Evolutionary conservation across 2,329 filamentous ascomycete genomes (phyloP).

Genomic region (Botrytis squamosa): DNA sequence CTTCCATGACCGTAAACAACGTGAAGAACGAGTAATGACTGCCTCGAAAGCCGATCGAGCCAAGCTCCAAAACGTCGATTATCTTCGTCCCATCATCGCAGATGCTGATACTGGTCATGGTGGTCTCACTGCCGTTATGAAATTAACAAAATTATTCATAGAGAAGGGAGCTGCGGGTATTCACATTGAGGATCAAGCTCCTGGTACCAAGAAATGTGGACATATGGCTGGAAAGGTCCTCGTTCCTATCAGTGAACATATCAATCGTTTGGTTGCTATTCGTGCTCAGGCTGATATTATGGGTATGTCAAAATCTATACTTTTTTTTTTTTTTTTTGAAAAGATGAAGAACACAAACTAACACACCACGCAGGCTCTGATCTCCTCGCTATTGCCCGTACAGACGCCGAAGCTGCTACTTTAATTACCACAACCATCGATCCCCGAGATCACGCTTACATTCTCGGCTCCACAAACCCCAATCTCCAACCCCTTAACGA

Average conservation of each 20-base stretch:
- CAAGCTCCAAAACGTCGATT: constrained; percentile 80
- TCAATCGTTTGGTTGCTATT: constrained; percentile 95
- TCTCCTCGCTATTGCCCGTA: constrained; percentile 86
- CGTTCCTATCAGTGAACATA: constrained; percentile 95
- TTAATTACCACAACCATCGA: constrained; percentile 97
- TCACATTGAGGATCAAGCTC: constrained; percentile 97
- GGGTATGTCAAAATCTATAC: constrained; percentile 52
- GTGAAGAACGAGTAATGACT: constrained; percentile 83
- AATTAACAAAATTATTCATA: constrained; percentile 95
- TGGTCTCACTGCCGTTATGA: constrained; percentile 98
- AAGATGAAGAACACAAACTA: neutral
- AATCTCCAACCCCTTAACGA: constrained; percentile 81
- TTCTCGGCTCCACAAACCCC: constrained; percentile 85
- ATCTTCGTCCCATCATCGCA: constrained; percentile 91
- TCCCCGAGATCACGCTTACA: constrained; percentile 90
- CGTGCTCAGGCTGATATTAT: constrained; percentile 98
- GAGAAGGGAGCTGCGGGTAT: constrained; percentile 97
- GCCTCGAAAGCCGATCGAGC: constrained; percentile 66
- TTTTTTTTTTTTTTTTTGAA: neutral
- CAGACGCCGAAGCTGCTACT: constrained; percentile 95
- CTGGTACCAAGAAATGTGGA: constrained; percentile 98
- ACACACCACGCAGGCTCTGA: constrained; percentile 59
- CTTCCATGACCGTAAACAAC: constrained; percentile 99
- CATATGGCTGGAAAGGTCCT: constrained; percentile 99
- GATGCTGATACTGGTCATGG: constrained; percentile 98